Evolutionary conservation across 2,329 filamentous ascomycete species (phyloP).

Genomic region (Emmonsiellopsis sp.): DNA sequence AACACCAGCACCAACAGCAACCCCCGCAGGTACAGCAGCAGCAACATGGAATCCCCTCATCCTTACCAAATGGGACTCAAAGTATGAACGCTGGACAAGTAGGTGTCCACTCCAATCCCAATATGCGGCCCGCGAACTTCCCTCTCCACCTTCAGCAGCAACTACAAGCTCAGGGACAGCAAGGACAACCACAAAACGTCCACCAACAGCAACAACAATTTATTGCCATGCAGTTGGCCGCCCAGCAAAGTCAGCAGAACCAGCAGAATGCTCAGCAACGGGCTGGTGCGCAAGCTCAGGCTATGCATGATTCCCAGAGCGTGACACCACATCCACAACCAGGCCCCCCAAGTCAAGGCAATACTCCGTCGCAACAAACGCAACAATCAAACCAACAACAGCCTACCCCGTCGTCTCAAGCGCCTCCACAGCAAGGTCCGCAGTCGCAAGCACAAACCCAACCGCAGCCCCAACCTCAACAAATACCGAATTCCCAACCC

Average conservation of each 20-base stretch:
- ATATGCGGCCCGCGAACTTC: constrained; percentile 30
- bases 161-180: constrained; percentile 22
- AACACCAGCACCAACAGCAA: constrained; percentile 29
- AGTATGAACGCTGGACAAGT: constrained; percentile 33
- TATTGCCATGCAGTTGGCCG: constrained; percentile 5
- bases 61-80: constrained; percentile 34
- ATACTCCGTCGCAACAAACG: constrained; percentile 26
- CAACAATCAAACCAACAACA: constrained; percentile 22
- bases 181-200: constrained; percentile 33
- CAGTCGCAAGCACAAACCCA: constrained; percentile 26
- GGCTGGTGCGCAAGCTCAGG: constrained; percentile 32
- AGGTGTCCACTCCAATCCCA: constrained; percentile 33
- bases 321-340: constrained; percentile 38
- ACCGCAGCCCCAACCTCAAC: constrained; percentile 24
- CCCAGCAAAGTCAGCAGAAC: constrained; percentile 26
- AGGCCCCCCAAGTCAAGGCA: constrained; percentile 29
- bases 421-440: constrained; percentile 20
- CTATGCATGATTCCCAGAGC: constrained; percentile 32
- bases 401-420: constrained; percentile 23
- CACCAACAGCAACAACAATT: constrained; percentile 32
- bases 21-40: constrained; percentile 21
- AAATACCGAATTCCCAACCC: constrained; percentile 14
- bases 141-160: constrained; percentile 34
- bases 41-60: constrained; percentile 26
- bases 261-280: constrained; percentile 35